A percentile compares a stretch with the other conserved stretches of the same genome.
Evolutionary conservation across 768 basidiomycete genomes (phyloP).

Genomic region (Suillus plorans): DNA sequence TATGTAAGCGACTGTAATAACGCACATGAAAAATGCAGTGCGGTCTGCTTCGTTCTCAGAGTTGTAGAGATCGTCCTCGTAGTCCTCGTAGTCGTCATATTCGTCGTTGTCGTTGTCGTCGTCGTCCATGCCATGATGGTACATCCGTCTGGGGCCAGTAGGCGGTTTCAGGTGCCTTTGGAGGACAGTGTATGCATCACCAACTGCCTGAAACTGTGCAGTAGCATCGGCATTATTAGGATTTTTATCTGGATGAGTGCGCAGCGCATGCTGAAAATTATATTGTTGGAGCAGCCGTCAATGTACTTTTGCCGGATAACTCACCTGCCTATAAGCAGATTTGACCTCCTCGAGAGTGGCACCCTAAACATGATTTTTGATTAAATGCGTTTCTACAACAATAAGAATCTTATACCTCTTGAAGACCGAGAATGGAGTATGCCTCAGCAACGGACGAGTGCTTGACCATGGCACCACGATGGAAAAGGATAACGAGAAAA

Average conservation of each 20-base stretch:
- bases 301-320: slow-evolving; percentile 11
- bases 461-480: slow-evolving; percentile 32
- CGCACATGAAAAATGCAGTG: slow-evolving; percentile 48
- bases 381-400: not conserved
- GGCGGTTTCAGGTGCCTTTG: slow-evolving; percentile 50
- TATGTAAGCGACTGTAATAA: not conserved
- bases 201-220: slow-evolving; percentile 64
- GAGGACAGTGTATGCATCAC: slow-evolving; percentile 66
- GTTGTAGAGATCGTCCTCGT: slow-evolving; percentile 28
- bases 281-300: slow-evolving; percentile 3
- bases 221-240: slow-evolving; percentile 64
- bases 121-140: slow-evolving; percentile 30
- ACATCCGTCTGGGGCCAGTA: slow-evolving; percentile 22
- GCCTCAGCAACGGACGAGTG: slow-evolving; percentile 38
- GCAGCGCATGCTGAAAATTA: slow-evolving; percentile 51
- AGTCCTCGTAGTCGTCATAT: slow-evolving; percentile 35
- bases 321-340: slow-evolving; percentile 66
- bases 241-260: slow-evolving; percentile 79
- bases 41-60: slow-evolving; percentile 35
- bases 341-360: slow-evolving; percentile 64
- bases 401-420: slow-evolving; percentile 39
- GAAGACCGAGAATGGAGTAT: slow-evolving; percentile 48
- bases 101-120: slow-evolving; percentile 36
- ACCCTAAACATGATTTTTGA: slow-evolving; percentile 40
- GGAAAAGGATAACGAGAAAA: slow-evolving; percentile 13